These are phyloP conservation scores for Cladosporium sp. DNA, from an alignment of 2,329 filamentous ascomycete species.

Conservation along the genomic window DNA sequence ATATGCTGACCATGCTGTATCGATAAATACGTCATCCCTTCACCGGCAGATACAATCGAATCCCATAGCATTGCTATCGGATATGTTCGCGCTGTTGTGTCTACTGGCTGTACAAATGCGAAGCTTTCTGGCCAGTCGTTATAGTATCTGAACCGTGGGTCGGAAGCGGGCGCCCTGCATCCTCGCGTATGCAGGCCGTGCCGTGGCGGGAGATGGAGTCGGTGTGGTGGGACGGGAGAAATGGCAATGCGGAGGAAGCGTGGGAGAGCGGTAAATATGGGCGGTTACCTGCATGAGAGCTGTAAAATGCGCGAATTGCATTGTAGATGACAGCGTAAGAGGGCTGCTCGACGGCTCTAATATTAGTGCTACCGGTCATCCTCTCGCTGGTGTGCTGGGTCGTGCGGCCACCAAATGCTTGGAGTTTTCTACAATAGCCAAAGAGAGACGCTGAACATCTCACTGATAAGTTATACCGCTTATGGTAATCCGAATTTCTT, in stretches of 20 bases:
- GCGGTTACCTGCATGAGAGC: background rate
- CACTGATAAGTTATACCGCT: background rate
- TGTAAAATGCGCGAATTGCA: conserved; percentile 1
- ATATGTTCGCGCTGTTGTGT: background rate
- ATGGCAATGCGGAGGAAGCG: background rate
- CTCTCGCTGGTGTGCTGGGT: background rate
- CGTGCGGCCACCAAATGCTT: too few relatives aligned
- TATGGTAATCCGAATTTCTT: background rate
- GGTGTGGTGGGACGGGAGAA: conserved; percentile 2
- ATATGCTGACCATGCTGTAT: too few relatives aligned
- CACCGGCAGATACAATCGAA: background rate
- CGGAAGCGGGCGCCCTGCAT: conserved; percentile 4
- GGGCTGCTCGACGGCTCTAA: background rate
- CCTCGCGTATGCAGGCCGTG: conserved; percentile 10
- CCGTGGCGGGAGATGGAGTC: background rate
- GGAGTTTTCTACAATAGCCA: too few relatives aligned
- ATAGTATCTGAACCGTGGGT: background rate
- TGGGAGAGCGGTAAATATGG: background rate
- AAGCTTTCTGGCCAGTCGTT: background rate
- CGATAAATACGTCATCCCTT: background rate
- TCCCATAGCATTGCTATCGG: background rate
- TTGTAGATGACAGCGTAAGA: background rate
- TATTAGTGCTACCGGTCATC: background rate
- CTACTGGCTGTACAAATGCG: background rate
- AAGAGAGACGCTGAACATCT: background rate